phyloP scores from a whole-genome alignment of 2,329 filamentous ascomycete species.

The Furcasterigmium sp. region DNA sequence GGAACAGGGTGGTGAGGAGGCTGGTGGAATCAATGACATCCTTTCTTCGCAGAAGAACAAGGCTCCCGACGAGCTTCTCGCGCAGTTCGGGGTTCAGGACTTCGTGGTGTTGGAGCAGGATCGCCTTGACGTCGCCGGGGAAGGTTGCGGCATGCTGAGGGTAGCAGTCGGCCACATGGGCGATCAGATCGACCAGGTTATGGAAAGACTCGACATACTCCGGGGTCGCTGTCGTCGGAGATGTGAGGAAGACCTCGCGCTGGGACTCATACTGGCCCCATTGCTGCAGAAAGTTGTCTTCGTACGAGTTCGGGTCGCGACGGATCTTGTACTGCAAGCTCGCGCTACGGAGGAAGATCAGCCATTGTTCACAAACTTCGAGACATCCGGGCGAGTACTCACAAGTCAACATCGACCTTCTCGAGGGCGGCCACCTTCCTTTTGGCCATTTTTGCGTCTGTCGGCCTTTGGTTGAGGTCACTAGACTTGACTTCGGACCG shows the following conservation, averaged over 20 bases:
- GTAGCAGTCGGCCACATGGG: conserved; percentile 92
- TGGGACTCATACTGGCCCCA: conserved; percentile 90
- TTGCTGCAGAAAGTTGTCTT: conserved; percentile 82
- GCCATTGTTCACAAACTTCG: conserved; percentile 18
- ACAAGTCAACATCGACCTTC: conserved; percentile 90
- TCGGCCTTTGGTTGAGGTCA: not conserved
- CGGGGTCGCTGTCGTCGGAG: conserved; percentile 71
- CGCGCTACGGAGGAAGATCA: conserved; percentile 49
- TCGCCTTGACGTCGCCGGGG: conserved; percentile 72
- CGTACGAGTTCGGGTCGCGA: conserved; percentile 83
- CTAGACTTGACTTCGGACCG: not conserved
- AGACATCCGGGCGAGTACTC: conserved; percentile 20
- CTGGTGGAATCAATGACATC: conserved; percentile 82
- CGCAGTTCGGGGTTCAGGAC: conserved; percentile 77
- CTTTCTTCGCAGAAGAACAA: conserved; percentile 84
- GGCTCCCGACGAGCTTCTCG: conserved; percentile 89
- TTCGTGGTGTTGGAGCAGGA: conserved; percentile 78
- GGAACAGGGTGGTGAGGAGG: conserved; percentile 88
- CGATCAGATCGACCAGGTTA: conserved; percentile 88
- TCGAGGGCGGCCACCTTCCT: conserved; percentile 88
- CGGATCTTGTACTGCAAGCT: conserved; percentile 90
- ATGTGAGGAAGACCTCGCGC: conserved; percentile 83
- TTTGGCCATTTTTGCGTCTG: conserved; percentile 63
- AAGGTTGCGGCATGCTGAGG: conserved; percentile 74
- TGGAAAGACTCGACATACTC: conserved; percentile 78